Evolutionary conservation across 2,329 filamentous ascomycete species (phyloP).

Genomic region (Fusarium decemcellulare): DNA sequence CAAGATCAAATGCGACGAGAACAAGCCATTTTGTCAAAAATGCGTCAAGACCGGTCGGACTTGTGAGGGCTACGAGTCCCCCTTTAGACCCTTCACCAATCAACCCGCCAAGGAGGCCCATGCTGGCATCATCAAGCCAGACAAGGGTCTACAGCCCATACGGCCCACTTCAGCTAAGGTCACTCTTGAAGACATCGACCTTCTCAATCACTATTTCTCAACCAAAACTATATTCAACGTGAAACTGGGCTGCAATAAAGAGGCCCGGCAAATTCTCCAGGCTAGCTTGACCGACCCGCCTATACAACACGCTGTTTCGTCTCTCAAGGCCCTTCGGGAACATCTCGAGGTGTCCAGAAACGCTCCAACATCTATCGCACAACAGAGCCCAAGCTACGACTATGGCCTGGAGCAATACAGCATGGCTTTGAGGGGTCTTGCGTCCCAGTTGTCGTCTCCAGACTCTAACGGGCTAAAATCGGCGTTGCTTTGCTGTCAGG

Average conservation of each 20-base stretch:
- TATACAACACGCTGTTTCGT: slow-evolving; percentile 56
- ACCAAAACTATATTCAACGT: slow-evolving; percentile 59
- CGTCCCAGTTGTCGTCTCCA: slow-evolving; percentile 54
- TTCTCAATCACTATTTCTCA: slow-evolving; percentile 57
- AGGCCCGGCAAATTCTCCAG: slow-evolving; percentile 57
- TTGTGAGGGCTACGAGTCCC: slow-evolving; percentile 60
- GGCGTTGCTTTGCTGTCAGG: slow-evolving; percentile 61
- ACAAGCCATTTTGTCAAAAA: slow-evolving; percentile 53
- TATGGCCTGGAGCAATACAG: slow-evolving; percentile 60
- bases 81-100: slow-evolving; percentile 50
- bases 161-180: slow-evolving; percentile 33
- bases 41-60: slow-evolving; percentile 56
- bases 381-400: slow-evolving; percentile 49
- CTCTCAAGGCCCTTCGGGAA: slow-evolving; percentile 57
- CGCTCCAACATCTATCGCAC: slow-evolving; percentile 39
- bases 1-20: slow-evolving; percentile 56
- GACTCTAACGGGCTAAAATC: slow-evolving; percentile 51
- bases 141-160: slow-evolving; percentile 31
- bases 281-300: slow-evolving; percentile 53
- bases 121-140: slow-evolving; percentile 20
- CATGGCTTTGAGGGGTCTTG: slow-evolving; percentile 57
- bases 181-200: slow-evolving; percentile 48
- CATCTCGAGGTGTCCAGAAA: slow-evolving; percentile 54
- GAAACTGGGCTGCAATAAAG: slow-evolving; percentile 53
- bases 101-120: slow-evolving; percentile 23